Evolutionary conservation across 139 green algal genomes (phyloP), one percentile per base, ranked within the genome.

Genomic region (Tetratostichococcus sp.): DNA sequence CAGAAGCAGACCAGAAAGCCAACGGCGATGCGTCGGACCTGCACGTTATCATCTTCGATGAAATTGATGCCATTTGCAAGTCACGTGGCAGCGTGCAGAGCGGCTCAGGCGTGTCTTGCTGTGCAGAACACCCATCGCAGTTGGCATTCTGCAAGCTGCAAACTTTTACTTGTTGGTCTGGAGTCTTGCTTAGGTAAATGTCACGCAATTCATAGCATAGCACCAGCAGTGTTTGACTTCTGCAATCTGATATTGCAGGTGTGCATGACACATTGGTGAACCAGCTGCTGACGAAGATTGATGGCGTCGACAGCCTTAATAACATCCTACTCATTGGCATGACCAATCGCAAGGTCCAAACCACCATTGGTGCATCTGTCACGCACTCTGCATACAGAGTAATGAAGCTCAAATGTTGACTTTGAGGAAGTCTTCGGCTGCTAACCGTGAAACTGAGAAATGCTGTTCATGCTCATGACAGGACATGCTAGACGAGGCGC

Each of bases 41-140:
- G 79, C 96, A 99, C 84, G 94, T 99, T 75, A 99, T 99, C 88
- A 99, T 99, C 78, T 99, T 99, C 82, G 96, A 99, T 78, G 96
- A 99, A 88, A 99, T 99, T 65, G 96, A 99, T 77, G 95, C 96
- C 72, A 97, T 99, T 79, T 99, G 96, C 90, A 98, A 98, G 76
- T 57, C 59, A 1, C 87, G 95, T 39, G 95, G 95, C 70, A 93
- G 80, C 28, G 88, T 93, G 2, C 74, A 80, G 0, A 86, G 90
- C 72, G 91, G 94, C 57, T 73, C 74, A 43, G 73, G 68, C 59
- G 68, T 21, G 14, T 2, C 30, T n/a, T n/a, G n/a, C n/a, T n/a
- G n/a, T n/a, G n/a, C n/a, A n/a, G n/a, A n/a, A n/a, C 39, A 50
- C 39, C 8, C 39, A 50, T 22, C 39, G 39, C 39, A 50, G 39